A percentile compares a stretch with the other conserved stretches of the same genome.
Evolutionary conservation across 306 rosid species (phyloP).

Genomic region (Fragaria ananassa): DNA sequence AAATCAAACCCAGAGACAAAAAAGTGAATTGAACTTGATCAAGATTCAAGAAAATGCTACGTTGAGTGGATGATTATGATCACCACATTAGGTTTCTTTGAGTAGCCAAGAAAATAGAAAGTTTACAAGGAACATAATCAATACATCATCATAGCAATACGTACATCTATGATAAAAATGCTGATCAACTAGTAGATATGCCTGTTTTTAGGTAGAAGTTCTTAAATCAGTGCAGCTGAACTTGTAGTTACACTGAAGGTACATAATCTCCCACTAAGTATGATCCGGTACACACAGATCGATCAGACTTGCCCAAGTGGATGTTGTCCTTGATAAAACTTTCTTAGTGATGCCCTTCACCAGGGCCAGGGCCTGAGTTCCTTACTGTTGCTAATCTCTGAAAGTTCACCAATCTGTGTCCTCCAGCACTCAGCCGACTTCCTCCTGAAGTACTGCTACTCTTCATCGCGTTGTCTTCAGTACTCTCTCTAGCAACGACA

Average conservation of each 20-base stretch:
- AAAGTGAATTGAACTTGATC: background rate
- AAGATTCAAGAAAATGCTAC: background rate
- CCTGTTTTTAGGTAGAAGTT: background rate
- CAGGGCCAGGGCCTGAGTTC: constrained; percentile 45
- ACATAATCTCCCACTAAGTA: background rate
- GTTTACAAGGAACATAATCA: background rate
- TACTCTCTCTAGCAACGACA: constrained; percentile 11
- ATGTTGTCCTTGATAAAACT: background rate
- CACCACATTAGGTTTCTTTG: background rate
- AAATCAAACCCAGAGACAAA: background rate
- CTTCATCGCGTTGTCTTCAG: constrained; percentile 21
- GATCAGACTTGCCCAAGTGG: background rate
- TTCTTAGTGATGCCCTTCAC: constrained; percentile 32
- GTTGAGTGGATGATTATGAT: background rate
- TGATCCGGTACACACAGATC: background rate
- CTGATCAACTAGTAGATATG: background rate
- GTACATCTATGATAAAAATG: background rate
- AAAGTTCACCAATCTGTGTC: constrained; percentile 19
- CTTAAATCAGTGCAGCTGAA: background rate
- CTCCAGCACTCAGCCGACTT: constrained; percentile 18
- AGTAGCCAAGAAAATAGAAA: background rate
- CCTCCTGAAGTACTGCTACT: constrained; percentile 22
- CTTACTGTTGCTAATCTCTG: constrained; percentile 17
- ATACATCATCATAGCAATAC: background rate
- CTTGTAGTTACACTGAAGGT: background rate